phyloP scores from a whole-genome alignment of 2,329 filamentous ascomycete species.

The Arthrocladium fulminans region DNA sequence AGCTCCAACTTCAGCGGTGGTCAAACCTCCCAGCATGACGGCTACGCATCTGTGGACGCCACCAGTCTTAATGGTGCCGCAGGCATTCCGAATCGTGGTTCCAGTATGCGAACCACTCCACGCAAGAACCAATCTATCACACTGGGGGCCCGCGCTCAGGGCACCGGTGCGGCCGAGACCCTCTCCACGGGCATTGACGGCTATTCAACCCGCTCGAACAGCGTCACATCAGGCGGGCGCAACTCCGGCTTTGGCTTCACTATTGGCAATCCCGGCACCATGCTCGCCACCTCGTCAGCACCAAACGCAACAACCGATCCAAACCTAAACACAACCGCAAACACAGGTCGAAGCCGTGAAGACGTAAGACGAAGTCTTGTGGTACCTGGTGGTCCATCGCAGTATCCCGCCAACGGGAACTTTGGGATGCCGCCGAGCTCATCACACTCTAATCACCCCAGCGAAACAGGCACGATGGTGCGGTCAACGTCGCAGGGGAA shows the following conservation, averaged over 20 bases:
- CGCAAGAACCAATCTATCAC: slow-evolving; percentile 31
- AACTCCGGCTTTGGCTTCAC: slow-evolving; percentile 3
- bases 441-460: background rate
- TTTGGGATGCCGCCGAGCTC: slow-evolving; percentile 16
- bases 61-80: slow-evolving; percentile 14
- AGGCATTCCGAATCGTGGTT: slow-evolving; percentile 22
- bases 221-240: background rate
- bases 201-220: background rate
- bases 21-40: slow-evolving; percentile 14
- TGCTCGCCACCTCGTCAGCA: background rate
- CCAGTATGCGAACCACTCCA: slow-evolving; percentile 33
- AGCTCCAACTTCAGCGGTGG: slow-evolving; percentile 17
- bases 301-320: background rate
- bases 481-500: background rate
- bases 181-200: slow-evolving; percentile 9
- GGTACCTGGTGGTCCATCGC: slow-evolving; percentile 18
- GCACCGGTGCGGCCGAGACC: slow-evolving; percentile 42
- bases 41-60: slow-evolving; percentile 6
- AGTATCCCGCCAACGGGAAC: slow-evolving; percentile 20
- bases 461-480: background rate
- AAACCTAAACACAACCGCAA: background rate
- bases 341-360: background rate
- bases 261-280: slow-evolving; percentile 4
- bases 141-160: slow-evolving; percentile 48
- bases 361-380: slow-evolving; percentile 14